These are phyloP conservation scores for Agaricus blazei DNA, from an alignment of 768 basidiomycete species.

Conservation along the genomic window DNA sequence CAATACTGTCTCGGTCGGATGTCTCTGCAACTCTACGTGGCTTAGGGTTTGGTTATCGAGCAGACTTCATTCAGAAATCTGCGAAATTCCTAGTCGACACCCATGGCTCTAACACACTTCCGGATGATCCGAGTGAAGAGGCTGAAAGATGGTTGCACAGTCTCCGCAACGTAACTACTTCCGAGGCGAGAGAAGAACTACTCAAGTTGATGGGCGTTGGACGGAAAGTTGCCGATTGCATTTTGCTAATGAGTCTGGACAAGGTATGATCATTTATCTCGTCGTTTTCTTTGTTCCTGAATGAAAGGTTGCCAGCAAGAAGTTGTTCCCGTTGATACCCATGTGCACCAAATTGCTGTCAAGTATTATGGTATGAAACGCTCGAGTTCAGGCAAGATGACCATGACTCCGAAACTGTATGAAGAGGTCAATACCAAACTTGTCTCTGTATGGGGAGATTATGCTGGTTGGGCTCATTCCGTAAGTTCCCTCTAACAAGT, in stretches of 20 bases:
- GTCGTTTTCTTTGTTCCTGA: not conserved
- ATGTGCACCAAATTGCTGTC: conserved; percentile 84
- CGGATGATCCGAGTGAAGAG: conserved; percentile 30
- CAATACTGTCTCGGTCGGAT: conserved; percentile 50
- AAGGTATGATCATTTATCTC: conserved; percentile 44
- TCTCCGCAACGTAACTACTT: conserved; percentile 45
- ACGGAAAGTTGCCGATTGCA: conserved; percentile 94
- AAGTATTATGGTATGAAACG: conserved; percentile 71
- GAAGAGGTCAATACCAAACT: conserved; percentile 64
- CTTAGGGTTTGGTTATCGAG: conserved; percentile 95
- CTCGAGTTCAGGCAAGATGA: conserved; percentile 36
- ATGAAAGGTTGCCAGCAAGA: conserved; percentile 45
- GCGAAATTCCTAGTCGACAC: conserved; percentile 69
- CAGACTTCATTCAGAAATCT: conserved; percentile 81
- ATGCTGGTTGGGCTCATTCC: conserved; percentile 90
- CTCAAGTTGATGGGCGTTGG: conserved; percentile 88
- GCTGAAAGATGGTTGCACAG: conserved; percentile 58
- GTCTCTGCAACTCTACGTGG: conserved; percentile 64
- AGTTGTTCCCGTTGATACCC: conserved; percentile 93
- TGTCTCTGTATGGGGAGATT: conserved; percentile 66
- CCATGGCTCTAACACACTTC: conserved; percentile 27
- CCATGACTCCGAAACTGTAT: conserved; percentile 76
- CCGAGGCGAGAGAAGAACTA: conserved; percentile 67
- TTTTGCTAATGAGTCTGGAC: conserved; percentile 88
- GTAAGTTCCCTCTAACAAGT: conserved; percentile 32